phyloP scores from a whole-genome alignment of 139 green algal genomes.

The Chlorella vulgaris region DNA sequence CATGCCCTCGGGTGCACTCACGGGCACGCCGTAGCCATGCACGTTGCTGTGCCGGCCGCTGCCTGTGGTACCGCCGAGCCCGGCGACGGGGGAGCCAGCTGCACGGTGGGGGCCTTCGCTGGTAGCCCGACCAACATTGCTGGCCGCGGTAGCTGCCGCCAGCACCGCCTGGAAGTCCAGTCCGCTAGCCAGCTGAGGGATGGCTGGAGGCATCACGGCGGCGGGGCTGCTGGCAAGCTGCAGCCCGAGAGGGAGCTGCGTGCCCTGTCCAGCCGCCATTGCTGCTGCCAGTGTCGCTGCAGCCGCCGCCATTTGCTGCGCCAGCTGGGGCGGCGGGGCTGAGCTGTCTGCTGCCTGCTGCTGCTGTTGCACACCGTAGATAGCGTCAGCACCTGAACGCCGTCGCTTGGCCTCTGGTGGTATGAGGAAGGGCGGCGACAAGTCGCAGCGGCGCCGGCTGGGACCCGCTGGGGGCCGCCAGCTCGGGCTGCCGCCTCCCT shows the following conservation, averaged over 20 bases:
- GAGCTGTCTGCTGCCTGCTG: no score
- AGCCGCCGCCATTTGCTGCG: background rate
- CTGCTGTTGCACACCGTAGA: no score
- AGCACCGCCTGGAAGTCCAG: background rate
- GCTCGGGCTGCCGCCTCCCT: no score
- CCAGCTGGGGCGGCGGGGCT: background rate
- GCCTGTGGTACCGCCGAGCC: background rate
- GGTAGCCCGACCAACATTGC: no score
- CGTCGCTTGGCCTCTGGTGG: background rate
- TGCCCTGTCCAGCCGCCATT: background rate
- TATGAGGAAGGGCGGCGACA: constrained; percentile 1
- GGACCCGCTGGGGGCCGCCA: no score
- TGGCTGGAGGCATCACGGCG: no score
- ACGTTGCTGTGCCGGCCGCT: background rate
- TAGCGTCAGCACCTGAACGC: background rate
- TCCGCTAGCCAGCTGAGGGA: background rate
- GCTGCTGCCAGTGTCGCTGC: background rate
- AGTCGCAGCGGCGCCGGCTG: background rate
- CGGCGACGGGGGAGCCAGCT: no score
- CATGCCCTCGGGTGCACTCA: constrained; percentile 2
- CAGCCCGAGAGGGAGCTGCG: background rate
- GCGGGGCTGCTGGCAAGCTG: background rate
- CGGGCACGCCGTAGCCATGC: constrained; percentile 4
- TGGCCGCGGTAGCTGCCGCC: background rate
- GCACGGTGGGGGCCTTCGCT: no score